Evolutionary conservation across 2,329 filamentous ascomycete species (phyloP).

Genomic region (Xylariaceae sp.): DNA sequence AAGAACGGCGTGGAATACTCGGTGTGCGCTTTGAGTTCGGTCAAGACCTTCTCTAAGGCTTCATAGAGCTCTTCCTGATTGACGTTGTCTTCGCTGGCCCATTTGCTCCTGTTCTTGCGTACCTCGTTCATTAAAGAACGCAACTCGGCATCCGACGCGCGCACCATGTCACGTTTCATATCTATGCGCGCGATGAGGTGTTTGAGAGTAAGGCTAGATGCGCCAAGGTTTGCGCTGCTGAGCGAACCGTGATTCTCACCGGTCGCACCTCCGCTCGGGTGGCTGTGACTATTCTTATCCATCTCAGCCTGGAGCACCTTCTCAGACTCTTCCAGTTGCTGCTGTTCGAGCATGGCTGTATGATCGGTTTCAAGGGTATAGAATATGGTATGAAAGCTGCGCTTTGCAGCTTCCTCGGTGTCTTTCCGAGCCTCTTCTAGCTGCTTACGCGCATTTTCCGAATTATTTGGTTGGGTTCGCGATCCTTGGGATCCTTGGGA

Average conservation of each 20-base stretch:
- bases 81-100: slow-evolving; percentile 97
- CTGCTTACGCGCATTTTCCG: slow-evolving; percentile 90
- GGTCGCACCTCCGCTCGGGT: slow-evolving; percentile 56
- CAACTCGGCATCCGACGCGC: slow-evolving; percentile 90
- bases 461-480: slow-evolving; percentile 65
- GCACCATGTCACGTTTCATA: slow-evolving; percentile 86
- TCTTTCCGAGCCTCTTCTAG: slow-evolving; percentile 90
- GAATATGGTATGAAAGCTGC: slow-evolving; percentile 91
- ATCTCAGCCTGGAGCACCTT: slow-evolving; percentile 96
- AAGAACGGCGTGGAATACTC: slow-evolving; percentile 98
- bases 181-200: slow-evolving; percentile 97
- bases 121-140: slow-evolving; percentile 96
- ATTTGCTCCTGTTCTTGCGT: slow-evolving; percentile 96
- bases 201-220: slow-evolving; percentile 94
- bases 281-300: slow-evolving; percentile 67
- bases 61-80: slow-evolving; percentile 98
- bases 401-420: slow-evolving; percentile 86
- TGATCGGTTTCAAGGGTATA: slow-evolving; percentile 95
- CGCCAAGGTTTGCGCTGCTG: slow-evolving; percentile 92
- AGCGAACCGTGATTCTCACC: slow-evolving; percentile 82
- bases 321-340: slow-evolving; percentile 95
- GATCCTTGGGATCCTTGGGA: slow-evolving; percentile 49
- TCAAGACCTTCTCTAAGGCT: slow-evolving; percentile 93
- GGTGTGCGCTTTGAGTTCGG: slow-evolving; percentile 94
- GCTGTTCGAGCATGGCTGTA: slow-evolving; percentile 96